Evolutionary conservation across 345 rosid species (phyloP).

Genomic region (Citrus unshiu): DNA sequence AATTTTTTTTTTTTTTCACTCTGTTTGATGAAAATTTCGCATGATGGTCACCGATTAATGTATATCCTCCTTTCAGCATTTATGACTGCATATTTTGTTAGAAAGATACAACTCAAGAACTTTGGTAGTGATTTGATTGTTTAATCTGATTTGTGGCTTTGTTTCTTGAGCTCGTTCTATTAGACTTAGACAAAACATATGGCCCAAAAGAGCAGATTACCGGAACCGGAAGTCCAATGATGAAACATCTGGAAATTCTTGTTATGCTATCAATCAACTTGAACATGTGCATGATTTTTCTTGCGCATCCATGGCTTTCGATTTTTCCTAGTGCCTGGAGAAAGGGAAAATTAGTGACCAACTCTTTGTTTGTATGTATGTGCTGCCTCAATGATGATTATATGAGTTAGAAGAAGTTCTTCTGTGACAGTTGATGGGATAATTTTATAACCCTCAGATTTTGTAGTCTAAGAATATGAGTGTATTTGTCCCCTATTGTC

Average conservation of each 20-base stretch:
- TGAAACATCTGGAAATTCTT: not conserved
- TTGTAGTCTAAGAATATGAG: not conserved
- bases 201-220: not conserved
- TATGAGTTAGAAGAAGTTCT: not conserved
- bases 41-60: not conserved
- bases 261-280: not conserved
- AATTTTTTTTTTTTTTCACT: not conserved
- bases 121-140: not conserved
- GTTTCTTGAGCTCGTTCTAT: not conserved
- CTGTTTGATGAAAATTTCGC: not conserved
- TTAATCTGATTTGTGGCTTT: not conserved
- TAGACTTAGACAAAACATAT: not conserved
- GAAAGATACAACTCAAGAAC: not conserved
- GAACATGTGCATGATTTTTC: not conserved
- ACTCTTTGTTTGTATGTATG: not conserved
- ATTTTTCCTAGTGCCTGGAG: not conserved
- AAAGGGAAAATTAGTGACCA: not conserved
- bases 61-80: not conserved
- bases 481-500: not conserved
- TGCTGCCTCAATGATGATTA: not conserved
- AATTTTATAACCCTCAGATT: not conserved
- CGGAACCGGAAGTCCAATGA: not conserved
- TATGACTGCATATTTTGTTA: not conserved
- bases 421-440: not conserved
- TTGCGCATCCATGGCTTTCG: not conserved